Evolutionary conservation across 1,139 yeast species (phyloP).

Genomic region (Magnusiomyces sp.): DNA sequence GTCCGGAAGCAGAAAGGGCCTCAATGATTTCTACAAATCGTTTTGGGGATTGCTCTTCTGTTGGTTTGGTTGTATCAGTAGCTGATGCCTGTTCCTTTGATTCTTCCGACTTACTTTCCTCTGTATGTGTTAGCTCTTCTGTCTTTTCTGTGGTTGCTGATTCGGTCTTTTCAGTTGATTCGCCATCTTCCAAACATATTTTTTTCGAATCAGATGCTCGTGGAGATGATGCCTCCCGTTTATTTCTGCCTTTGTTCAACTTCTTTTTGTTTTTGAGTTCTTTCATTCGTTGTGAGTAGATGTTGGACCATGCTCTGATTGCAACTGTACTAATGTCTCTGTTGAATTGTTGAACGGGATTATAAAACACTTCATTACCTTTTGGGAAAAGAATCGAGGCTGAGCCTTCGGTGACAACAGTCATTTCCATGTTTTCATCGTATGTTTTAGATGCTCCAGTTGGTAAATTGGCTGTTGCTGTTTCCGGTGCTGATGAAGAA

Average conservation of each 20-base stretch:
- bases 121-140: slow-evolving; percentile 14
- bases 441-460: neutral
- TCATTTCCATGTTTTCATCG: neutral
- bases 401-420: slow-evolving; percentile 55
- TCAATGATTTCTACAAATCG: slow-evolving; percentile 65
- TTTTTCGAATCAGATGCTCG: slow-evolving; percentile 9
- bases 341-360: slow-evolving; percentile 93
- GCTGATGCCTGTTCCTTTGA: slow-evolving; percentile 9
- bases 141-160: slow-evolving; percentile 17
- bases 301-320: slow-evolving; percentile 74
- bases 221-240: too few relatives aligned
- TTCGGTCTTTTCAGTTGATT: slow-evolving; percentile 4
- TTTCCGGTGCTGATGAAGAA: too few relatives aligned
- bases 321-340: slow-evolving; percentile 82
- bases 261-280: slow-evolving; percentile 28
- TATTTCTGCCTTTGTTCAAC: slow-evolving; percentile 19
- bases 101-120: slow-evolving; percentile 3
- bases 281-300: slow-evolving; percentile 31
- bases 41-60: slow-evolving; percentile 14
- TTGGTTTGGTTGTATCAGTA: slow-evolving; percentile 5
- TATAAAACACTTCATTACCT: slow-evolving; percentile 79
- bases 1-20: slow-evolving; percentile 90
- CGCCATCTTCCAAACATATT: slow-evolving; percentile 3
- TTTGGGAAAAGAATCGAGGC: slow-evolving; percentile 75
- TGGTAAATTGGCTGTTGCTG: neutral